Base-by-base conservation (phyloP, 1,284 basidiomycete genomes). In the Apiotrichum veenhuisii region DNA sequence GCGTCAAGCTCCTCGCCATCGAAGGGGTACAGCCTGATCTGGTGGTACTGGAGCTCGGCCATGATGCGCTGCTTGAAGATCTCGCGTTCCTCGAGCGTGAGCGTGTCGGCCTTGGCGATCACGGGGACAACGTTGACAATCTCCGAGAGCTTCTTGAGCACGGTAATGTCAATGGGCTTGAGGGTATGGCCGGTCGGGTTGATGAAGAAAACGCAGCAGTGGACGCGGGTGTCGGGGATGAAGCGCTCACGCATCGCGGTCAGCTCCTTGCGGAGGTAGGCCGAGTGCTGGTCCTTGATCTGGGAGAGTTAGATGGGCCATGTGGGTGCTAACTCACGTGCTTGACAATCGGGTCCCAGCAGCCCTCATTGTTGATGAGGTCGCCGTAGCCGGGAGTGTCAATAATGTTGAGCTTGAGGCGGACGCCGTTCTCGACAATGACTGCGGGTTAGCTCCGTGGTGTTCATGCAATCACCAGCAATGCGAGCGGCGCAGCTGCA, bases 351-450 rank as follows among this genome's bases (percentile, higher is more conserved):
- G 95, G 90, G 73, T 98, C 95, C 95, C 95, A 98, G 83, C 96
- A 98, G 77, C 90, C 90, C 77, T 98, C 96, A 77, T 98, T 98
- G 85, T 98, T 97, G 75, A 98, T 87, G 72, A 94, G 90, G 82
- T 98, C 96, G 54, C 94, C 96, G 72, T 96, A 98, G 38, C 96
- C 95, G 54, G 95, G 95, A 8, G 96, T 98, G 78, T 98, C 96
- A 67, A 98, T 92, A 65, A 98, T 97, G 84, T 98, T 98, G 69
- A 98, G 81, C 55, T 91, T 86, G 61, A 98, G 85, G 74, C 87
- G 88, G 59, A 98, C 95, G 54, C 92, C 92, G 67, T 98, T 98
- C 78, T 98, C 95, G 53, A 88, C 87, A 64, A 98, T 92, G 63
- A 96, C 94, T 96, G 66, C 22, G 48, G 3, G 57, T 55, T 33